These are phyloP conservation scores for Sutorius eximius DNA, from an alignment of 1,284 basidiomycete species.

Conservation along the genomic window DNA sequence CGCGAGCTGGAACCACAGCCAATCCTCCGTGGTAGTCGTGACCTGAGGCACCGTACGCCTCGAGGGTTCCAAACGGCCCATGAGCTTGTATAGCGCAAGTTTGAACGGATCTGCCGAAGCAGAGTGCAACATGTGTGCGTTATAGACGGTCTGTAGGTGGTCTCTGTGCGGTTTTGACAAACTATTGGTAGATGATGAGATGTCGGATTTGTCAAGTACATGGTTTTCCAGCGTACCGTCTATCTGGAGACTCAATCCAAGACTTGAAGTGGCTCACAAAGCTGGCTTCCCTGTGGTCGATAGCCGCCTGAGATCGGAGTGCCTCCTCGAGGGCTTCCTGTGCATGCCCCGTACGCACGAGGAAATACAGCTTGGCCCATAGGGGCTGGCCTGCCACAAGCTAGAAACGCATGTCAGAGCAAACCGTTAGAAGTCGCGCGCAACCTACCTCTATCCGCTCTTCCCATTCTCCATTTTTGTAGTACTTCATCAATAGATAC, in stretches of 20 bases:
- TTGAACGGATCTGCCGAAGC: slow-evolving; percentile 91
- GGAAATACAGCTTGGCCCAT: slow-evolving; percentile 92
- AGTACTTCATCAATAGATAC: slow-evolving; percentile 79
- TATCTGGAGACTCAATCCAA: slow-evolving; percentile 83
- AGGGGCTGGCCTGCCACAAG: slow-evolving; percentile 82
- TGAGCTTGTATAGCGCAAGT: slow-evolving; percentile 91
- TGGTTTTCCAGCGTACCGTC: slow-evolving; percentile 50
- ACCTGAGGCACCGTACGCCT: slow-evolving; percentile 82
- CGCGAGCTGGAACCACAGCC: slow-evolving; percentile 96
- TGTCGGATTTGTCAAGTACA: slow-evolving; percentile 1
- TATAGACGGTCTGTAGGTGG: slow-evolving; percentile 86
- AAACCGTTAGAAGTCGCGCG: not conserved
- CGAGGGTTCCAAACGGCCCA: slow-evolving; percentile 88
- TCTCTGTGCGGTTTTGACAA: slow-evolving; percentile 81
- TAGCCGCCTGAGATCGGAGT: slow-evolving; percentile 66
- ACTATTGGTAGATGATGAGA: slow-evolving; percentile 37
- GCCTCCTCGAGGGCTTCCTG: slow-evolving; percentile 83
- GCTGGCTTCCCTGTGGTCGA: slow-evolving; percentile 80
- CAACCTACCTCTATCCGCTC: slow-evolving; percentile 75
- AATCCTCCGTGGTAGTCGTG: slow-evolving; percentile 93
- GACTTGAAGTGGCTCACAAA: slow-evolving; percentile 85
- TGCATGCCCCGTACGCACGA: slow-evolving; percentile 84
- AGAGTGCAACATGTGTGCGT: slow-evolving; percentile 88
- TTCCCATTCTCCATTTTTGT: slow-evolving; percentile 81
- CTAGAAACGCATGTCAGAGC: slow-evolving; percentile 38